Percentiles rank a stretch among this genome's conserved stretches.
phyloP scores from a whole-genome alignment of 371 early-diverging fungal species.

The Syncephalastrum racemosum region DNA sequence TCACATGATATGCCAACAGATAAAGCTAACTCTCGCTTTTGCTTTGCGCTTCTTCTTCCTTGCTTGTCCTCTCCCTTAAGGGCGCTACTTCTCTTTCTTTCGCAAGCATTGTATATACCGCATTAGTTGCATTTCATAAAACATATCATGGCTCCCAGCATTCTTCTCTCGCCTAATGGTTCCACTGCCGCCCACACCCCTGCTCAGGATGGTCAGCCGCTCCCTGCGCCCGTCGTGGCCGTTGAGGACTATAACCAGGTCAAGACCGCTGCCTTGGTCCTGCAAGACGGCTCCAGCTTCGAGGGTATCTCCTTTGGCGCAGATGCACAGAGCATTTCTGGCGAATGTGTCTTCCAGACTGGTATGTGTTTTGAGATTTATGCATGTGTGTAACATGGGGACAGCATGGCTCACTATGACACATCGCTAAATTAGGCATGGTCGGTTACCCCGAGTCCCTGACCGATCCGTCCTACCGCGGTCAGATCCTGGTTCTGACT shows the following conservation, averaged over 20 bases:
- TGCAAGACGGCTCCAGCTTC: conserved; percentile 83
- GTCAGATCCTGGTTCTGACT: conserved; percentile 92
- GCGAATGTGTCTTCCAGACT: conserved; percentile 97
- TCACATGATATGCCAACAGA: too few relatives aligned
- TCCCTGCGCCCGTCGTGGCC: conserved; percentile 54
- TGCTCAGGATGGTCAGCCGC: conserved; percentile 18
- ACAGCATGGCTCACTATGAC: too few relatives aligned
- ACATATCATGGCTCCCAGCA: conserved; percentile 36
- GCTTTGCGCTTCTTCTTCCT: too few relatives aligned
- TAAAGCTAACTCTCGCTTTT: too few relatives aligned
- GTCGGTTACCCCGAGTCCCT: conserved; percentile 89
- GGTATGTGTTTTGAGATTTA: conserved; percentile 53
- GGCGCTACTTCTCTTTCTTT: neutral
- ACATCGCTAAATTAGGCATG: conserved; percentile 51
- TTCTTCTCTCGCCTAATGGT: conserved; percentile 33
- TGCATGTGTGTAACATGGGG: conserved; percentile 6
- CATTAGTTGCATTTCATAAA: conserved; percentile 12
- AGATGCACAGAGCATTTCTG: conserved; percentile 80
- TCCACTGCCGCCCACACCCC: conserved; percentile 28
- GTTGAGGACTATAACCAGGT: conserved; percentile 44
- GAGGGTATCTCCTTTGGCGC: conserved; percentile 95
- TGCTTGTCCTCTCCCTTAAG: conserved; percentile 1
- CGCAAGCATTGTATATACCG: conserved; percentile 6
- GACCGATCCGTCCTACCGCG: conserved; percentile 95
- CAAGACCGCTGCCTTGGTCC: conserved; percentile 67